Percentiles rank a stretch among this genome's conserved stretches.
These are phyloP conservation scores for Candida xyloterini DNA, from an alignment of 805 yeast genomes.

Conservation along the genomic window DNA sequence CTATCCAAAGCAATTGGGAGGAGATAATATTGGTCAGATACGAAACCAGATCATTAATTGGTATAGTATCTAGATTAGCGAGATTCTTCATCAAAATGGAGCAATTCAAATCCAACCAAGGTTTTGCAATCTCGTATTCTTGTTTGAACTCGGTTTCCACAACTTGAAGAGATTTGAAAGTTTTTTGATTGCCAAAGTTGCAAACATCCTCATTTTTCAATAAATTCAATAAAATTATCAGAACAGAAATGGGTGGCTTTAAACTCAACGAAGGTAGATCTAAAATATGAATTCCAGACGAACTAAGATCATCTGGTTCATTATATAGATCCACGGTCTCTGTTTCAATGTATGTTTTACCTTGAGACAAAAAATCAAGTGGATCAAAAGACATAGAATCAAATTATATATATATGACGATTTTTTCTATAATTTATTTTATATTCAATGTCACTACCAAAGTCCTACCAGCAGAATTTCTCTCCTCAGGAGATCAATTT, in stretches of 20 bases:
- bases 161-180: constrained; percentile 7
- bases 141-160: constrained; percentile 34
- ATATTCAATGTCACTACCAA: constrained; percentile 59
- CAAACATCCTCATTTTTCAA: constrained; percentile 47
- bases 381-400: constrained; percentile 21
- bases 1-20: constrained; percentile 46
- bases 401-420: not conserved
- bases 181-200: constrained; percentile 41
- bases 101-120: constrained; percentile 44
- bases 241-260: constrained; percentile 45
- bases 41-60: constrained; percentile 36
- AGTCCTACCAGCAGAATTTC: constrained; percentile 50
- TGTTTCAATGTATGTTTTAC: constrained; percentile 14
- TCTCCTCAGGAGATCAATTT: constrained; percentile 79
- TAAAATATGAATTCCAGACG: constrained; percentile 40
- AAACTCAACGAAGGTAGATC: constrained; percentile 55
- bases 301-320: constrained; percentile 8
- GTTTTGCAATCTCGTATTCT: constrained; percentile 29
- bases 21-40: constrained; percentile 51
- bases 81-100: constrained; percentile 29
- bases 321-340: constrained; percentile 18
- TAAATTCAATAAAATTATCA: constrained; percentile 44
- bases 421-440: not conserved
- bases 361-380: constrained; percentile 19
- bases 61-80: constrained; percentile 6